phyloP scores from a whole-genome alignment of 2,329 filamentous ascomycete genomes.

The Penicillium sp. region DNA sequence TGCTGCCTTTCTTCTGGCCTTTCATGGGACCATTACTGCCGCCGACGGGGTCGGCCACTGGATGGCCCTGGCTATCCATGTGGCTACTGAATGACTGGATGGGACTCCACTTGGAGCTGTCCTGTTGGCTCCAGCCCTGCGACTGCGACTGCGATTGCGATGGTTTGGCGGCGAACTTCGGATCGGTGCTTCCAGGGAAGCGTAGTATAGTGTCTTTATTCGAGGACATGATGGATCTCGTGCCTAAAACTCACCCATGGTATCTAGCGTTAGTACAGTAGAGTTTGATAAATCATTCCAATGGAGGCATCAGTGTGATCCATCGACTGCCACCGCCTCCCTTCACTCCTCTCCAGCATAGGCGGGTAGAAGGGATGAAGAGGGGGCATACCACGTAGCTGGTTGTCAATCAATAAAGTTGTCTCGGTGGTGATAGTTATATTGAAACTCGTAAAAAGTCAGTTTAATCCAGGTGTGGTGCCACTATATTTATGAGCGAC shows the following conservation, averaged over 20 bases:
- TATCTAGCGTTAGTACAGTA: slow-evolving; percentile 1
- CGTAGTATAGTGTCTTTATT: slow-evolving; percentile 29
- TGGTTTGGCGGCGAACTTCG: slow-evolving; percentile 16
- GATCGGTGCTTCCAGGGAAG: slow-evolving; percentile 24
- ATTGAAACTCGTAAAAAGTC: too few species aligned
- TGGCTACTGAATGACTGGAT: slow-evolving; percentile 35
- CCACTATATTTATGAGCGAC: slow-evolving; percentile 16
- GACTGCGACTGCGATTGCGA: slow-evolving; percentile 5
- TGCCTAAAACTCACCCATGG: background rate
- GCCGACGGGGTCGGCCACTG: slow-evolving; percentile 32
- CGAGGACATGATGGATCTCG: slow-evolving; percentile 29
- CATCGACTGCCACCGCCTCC: background rate
- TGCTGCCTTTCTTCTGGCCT: slow-evolving; percentile 19
- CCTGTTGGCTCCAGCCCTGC: slow-evolving; percentile 2
- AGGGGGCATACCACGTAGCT: slow-evolving; percentile 12
- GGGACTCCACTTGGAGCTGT: slow-evolving; percentile 26
- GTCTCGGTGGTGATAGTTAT: background rate
- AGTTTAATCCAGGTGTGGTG: too few species aligned
- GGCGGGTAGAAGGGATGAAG: slow-evolving; percentile 4
- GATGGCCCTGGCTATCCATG: slow-evolving; percentile 38
- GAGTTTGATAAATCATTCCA: background rate
- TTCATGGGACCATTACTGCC: slow-evolving; percentile 22
- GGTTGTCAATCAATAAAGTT: background rate
- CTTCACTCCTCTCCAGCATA: slow-evolving; percentile 5
- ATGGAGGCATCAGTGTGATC: too few species aligned